These are phyloP conservation scores for Coemansia sp. DNA, from an alignment of 192 early-diverging fungal genomes.

Conservation along the genomic window DNA sequence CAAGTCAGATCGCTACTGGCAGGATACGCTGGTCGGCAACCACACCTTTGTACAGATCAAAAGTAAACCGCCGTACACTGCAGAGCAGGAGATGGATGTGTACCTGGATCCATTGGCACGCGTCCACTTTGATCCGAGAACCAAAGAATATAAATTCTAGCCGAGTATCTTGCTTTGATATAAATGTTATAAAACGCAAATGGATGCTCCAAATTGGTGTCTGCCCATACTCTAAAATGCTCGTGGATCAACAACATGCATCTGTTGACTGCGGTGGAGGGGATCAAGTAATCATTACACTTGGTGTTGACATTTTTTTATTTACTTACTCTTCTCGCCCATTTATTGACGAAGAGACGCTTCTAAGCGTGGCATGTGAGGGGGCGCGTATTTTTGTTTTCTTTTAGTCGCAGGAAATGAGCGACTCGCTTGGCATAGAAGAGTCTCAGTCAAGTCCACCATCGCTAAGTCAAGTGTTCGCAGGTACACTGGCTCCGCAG, in stretches of 20 bases:
- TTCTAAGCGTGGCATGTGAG: neutral
- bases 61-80: conserved; percentile 7
- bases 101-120: conserved; percentile 14
- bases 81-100: conserved; percentile 11
- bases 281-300: too few relatives aligned
- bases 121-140: conserved; percentile 1
- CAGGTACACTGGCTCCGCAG: neutral
- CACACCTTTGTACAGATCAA: conserved; percentile 24
- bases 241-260: too few relatives aligned
- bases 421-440: conserved; percentile 1
- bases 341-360: conserved; percentile 1
- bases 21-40: conserved; percentile 22
- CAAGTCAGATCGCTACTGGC: conserved; percentile 22
- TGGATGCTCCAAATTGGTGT: too few relatives aligned
- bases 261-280: too few relatives aligned
- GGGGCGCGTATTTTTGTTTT: neutral
- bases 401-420: neutral
- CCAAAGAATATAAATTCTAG: conserved; percentile 7
- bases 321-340: too few relatives aligned
- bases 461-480: conserved; percentile 8
- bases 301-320: too few relatives aligned
- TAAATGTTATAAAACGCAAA: too few relatives aligned
- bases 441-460: conserved; percentile 13
- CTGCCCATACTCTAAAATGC: too few relatives aligned
- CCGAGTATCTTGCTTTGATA: neutral